phyloP scores from a whole-genome alignment of 169 alveolate genomes.

The Fabrea salina region DNA sequence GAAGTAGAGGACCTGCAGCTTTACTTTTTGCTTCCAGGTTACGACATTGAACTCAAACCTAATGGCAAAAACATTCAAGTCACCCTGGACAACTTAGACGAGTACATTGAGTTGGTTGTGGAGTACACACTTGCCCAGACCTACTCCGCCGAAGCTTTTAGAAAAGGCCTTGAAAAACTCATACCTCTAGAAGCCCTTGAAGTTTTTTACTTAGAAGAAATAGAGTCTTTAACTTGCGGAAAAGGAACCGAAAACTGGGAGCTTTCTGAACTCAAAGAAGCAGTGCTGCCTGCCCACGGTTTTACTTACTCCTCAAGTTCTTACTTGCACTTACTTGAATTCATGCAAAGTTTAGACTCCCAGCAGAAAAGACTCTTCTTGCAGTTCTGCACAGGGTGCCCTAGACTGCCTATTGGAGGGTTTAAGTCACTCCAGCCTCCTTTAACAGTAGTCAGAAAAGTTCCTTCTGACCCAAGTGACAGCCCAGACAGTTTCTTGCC shows the following conservation, averaged over 20 bases:
- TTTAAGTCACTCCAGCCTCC: conserved; percentile 65
- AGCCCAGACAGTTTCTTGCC: conserved; percentile 52
- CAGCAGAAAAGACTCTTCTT: conserved; percentile 56
- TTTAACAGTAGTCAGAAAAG: conserved; percentile 56
- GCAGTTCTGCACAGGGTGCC: conserved; percentile 65
- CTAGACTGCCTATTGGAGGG: conserved; percentile 78
- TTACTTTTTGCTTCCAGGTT: conserved; percentile 68
- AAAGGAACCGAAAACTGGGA: conserved; percentile 58
- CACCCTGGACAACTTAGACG: conserved; percentile 55
- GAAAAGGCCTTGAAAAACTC: conserved; percentile 58
- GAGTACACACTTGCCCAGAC: conserved; percentile 43
- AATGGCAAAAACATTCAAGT: conserved; percentile 59
- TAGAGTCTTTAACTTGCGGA: conserved; percentile 66
- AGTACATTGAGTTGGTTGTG: conserved; percentile 55
- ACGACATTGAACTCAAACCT: conserved; percentile 54
- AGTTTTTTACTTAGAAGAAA: conserved; percentile 53
- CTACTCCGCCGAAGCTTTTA: conserved; percentile 49
- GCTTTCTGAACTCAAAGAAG: conserved; percentile 55
- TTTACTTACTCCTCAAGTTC: conserved; percentile 32
- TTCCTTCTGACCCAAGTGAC: conserved; percentile 19
- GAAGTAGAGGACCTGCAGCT: conserved; percentile 57
- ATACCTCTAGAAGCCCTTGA: conserved; percentile 43
- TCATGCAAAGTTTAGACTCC: conserved; percentile 43
- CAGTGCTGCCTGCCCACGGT: conserved; percentile 89
- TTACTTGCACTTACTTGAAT: conserved; percentile 37